Conservation (phyloP, 768 basidiomycete species). For the Leccinum obscurum region DNA sequence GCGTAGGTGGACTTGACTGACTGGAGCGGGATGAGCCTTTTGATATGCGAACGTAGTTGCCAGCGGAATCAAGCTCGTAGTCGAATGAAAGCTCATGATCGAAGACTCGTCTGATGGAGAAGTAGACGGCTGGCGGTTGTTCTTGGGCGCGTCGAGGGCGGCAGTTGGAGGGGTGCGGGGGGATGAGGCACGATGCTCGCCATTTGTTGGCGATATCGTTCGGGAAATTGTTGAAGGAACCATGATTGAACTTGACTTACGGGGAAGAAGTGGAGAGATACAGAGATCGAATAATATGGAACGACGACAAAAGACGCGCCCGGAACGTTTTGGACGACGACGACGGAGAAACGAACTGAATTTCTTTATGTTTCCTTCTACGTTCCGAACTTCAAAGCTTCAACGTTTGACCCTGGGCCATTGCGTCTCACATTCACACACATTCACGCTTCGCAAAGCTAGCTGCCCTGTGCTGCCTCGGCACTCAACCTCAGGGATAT, state of each 20-base stretch:
- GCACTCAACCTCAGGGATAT: no score
- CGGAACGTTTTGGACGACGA: conserved; percentile 16
- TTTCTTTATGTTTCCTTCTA: conserved; percentile 27
- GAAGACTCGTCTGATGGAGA: conserved; percentile 48
- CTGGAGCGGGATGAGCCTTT: conserved; percentile 41
- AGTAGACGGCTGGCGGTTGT: conserved; percentile 32
- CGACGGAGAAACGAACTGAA: conserved; percentile 17
- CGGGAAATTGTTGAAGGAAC: conserved; percentile 19
- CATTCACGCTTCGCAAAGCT: no score
- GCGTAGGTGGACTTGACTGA: conserved; percentile 43
- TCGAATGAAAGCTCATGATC: conserved; percentile 49
- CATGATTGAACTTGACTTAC: conserved; percentile 23
- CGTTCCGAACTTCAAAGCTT: conserved; percentile 21
- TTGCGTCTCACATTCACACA: no score
- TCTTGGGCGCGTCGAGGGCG: conserved; percentile 34
- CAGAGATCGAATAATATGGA: not conserved
- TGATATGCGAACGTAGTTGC: conserved; percentile 47
- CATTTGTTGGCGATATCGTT: conserved; percentile 31
- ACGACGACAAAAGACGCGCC: conserved; percentile 20
- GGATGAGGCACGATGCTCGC: conserved; percentile 33
- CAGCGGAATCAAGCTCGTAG: conserved; percentile 45
- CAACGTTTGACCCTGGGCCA: no score
- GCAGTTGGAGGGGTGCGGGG: conserved; percentile 31
- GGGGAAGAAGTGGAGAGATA: not conserved
- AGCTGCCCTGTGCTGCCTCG: no score